These are phyloP conservation scores for button mushroom (Agaricus bisporus) DNA, from an alignment of 768 basidiomycete genomes.

Conservation along the genomic window DNA sequence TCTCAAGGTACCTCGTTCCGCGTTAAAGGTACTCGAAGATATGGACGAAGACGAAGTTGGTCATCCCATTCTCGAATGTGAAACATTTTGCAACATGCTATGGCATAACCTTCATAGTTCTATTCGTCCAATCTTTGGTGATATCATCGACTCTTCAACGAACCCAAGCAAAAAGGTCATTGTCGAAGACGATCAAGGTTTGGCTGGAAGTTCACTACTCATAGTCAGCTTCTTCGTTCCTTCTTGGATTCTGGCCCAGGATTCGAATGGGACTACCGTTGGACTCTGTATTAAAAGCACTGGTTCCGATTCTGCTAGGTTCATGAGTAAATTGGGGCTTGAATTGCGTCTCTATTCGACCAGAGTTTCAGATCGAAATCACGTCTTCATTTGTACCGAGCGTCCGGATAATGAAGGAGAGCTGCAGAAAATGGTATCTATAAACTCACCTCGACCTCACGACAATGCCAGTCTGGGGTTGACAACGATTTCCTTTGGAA, in stretches of 20 bases:
- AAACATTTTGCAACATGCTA: slow-evolving; percentile 12
- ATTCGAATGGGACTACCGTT: slow-evolving; percentile 17
- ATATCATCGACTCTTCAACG: slow-evolving; percentile 6
- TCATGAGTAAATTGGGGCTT: slow-evolving; percentile 22
- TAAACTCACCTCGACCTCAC: neutral
- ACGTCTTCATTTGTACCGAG: slow-evolving; percentile 25
- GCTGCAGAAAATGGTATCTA: neutral
- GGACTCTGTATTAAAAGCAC: slow-evolving; percentile 23
- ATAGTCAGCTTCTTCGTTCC: slow-evolving; percentile 31
- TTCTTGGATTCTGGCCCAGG: slow-evolving; percentile 22
- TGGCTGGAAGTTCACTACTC: slow-evolving; percentile 27
- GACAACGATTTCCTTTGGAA: neutral
- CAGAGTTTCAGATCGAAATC: slow-evolving; percentile 19
- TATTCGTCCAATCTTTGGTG: slow-evolving; percentile 28
- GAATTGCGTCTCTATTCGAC: slow-evolving; percentile 22
- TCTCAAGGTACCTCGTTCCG: slow-evolving; percentile 27
- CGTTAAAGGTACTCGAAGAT: slow-evolving; percentile 21
- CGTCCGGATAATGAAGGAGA: slow-evolving; percentile 16
- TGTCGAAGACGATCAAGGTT: slow-evolving; percentile 25
- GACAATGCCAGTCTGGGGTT: neutral
- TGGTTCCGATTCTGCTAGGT: slow-evolving; percentile 3
- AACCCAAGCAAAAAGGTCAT: slow-evolving; percentile 14
- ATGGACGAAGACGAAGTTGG: slow-evolving; percentile 17
- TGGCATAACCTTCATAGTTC: slow-evolving; percentile 28
- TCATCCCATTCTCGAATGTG: slow-evolving; percentile 31